Evolutionary conservation across 208 protist genomes (phyloP).

Genomic region (Acanthamoeba healyi): DNA sequence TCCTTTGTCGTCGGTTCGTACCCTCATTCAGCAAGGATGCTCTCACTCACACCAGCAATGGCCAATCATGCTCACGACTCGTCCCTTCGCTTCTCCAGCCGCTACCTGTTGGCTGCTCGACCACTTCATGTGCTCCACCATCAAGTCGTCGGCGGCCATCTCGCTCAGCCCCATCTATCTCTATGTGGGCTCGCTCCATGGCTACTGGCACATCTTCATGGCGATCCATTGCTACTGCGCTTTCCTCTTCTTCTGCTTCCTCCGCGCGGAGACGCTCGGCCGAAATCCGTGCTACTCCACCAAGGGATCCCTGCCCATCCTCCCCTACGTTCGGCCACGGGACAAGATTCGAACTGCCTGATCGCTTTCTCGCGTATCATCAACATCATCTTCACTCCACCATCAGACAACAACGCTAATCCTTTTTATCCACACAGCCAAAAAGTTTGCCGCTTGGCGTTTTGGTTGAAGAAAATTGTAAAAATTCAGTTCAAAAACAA

Average conservation of each 20-base stretch:
- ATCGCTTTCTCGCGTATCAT: too few relatives aligned
- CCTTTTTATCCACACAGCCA: too few relatives aligned
- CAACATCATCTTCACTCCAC: too few relatives aligned
- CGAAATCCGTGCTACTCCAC: neutral
- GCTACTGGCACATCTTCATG: conserved; percentile 43
- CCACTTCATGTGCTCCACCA: neutral
- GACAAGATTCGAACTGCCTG: neutral
- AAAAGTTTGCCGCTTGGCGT: too few relatives aligned
- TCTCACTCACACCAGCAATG: neutral
- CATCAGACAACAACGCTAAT: too few relatives aligned
- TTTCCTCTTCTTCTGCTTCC: neutral
- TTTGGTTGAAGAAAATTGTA: too few relatives aligned
- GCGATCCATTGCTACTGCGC: neutral
- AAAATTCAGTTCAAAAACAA: too few relatives aligned
- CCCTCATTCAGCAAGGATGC: too few relatives aligned
- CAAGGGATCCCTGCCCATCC: neutral
- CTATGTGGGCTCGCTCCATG: conserved; percentile 11
- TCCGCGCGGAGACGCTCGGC: neutral
- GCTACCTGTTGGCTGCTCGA: neutral
- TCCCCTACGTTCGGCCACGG: neutral
- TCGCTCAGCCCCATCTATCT: neutral
- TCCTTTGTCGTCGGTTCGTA: neutral
- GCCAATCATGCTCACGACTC: too few relatives aligned
- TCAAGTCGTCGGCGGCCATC: neutral
- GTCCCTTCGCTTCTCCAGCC: neutral